phyloP scores from a whole-genome alignment of 2,329 filamentous ascomycete genomes.

The Hawksworthiomyces lignivorus region DNA sequence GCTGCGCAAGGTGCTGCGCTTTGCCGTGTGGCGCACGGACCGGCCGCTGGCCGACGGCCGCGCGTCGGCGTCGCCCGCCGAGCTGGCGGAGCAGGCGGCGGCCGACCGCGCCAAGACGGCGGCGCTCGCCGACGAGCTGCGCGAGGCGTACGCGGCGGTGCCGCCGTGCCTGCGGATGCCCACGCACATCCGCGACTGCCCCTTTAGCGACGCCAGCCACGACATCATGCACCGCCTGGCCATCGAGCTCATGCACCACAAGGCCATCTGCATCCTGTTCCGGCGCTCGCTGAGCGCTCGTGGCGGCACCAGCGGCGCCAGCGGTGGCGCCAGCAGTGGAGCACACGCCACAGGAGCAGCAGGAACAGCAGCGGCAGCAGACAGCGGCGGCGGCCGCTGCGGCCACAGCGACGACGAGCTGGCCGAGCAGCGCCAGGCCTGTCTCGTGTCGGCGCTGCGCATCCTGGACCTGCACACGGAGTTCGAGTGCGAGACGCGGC shows the following conservation, averaged over 20 bases:
- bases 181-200: constrained; percentile 13
- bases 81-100: background rate
- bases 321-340: constrained; percentile 21
- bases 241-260: constrained; percentile 43
- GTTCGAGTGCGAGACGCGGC: constrained; percentile 40
- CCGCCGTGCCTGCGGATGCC: constrained; percentile 14
- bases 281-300: constrained; percentile 35
- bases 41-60: too few relatives aligned
- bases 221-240: constrained; percentile 45
- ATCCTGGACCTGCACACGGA: constrained; percentile 39
- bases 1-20: constrained; percentile 39
- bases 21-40: constrained; percentile 27
- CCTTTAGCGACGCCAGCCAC: constrained; percentile 35
- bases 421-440: constrained; percentile 41
- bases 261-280: constrained; percentile 49
- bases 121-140: constrained; percentile 11
- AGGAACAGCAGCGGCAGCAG: too few relatives aligned
- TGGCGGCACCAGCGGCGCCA: constrained; percentile 9
- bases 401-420: background rate
- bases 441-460: constrained; percentile 42
- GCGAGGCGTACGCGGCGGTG: background rate
- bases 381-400: too few relatives aligned
- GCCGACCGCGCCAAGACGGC: background rate
- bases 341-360: too few relatives aligned
- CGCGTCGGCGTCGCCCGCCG: background rate